A percentile compares a stretch with the other conserved stretches of the same genome.
Conservation (phyloP, 2,329 filamentous ascomycete genomes). For the Aspergillaceae sp. region DNA sequence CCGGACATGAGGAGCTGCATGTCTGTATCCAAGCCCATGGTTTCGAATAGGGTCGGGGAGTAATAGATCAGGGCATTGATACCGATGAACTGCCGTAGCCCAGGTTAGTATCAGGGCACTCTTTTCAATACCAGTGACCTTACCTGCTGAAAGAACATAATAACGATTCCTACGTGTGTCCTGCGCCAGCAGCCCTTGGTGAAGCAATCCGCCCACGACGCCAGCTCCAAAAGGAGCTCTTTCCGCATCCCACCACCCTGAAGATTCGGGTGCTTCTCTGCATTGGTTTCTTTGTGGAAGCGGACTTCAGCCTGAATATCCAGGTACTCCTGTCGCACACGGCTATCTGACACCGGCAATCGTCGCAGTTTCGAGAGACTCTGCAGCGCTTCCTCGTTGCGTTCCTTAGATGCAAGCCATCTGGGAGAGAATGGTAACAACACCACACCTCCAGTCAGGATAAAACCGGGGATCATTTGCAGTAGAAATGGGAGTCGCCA, state of each 20-base stretch:
- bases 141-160: constrained; percentile 52
- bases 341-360: constrained; percentile 40
- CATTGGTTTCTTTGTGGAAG: constrained; percentile 42
- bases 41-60: constrained; percentile 51
- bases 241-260: constrained; percentile 25
- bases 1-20: constrained; percentile 47
- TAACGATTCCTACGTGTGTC: constrained; percentile 43
- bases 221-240: constrained; percentile 41
- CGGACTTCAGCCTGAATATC: constrained; percentile 47
- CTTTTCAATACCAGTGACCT: background rate
- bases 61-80: constrained; percentile 54
- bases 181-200: constrained; percentile 42
- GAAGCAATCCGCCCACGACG: constrained; percentile 45
- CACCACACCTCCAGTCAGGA: constrained; percentile 29
- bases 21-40: constrained; percentile 37
- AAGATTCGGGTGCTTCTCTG: constrained; percentile 31
- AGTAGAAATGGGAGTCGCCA: constrained; percentile 43
- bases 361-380: constrained; percentile 43
- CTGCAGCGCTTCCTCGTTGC: constrained; percentile 42
- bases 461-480: constrained; percentile 36
- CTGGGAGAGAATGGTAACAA: constrained; percentile 49
- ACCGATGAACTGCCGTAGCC: constrained; percentile 32
- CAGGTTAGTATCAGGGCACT: no score
- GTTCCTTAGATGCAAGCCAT: constrained; percentile 43
- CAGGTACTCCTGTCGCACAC: constrained; percentile 44